Evolutionary conservation across 257 asterid genomes (phyloP).

Genomic region (Solanum paucissectum): DNA sequence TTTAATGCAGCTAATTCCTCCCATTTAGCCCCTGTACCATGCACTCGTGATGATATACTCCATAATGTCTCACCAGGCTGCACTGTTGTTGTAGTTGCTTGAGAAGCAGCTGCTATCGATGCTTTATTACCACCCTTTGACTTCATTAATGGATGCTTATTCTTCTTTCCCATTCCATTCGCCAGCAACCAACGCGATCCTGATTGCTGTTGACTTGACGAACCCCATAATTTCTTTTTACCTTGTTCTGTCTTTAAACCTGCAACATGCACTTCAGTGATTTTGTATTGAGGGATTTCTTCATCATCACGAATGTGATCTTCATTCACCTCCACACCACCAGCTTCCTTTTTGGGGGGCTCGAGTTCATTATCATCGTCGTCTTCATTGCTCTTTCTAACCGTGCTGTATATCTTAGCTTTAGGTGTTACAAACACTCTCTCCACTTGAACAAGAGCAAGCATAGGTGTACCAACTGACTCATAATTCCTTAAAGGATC

Average conservation of each 20-base stretch:
- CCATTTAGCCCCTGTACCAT: conserved; percentile 45
- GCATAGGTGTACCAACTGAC: conserved; percentile 96
- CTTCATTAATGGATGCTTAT: conserved; percentile 67
- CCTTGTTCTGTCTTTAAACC: conserved; percentile 60
- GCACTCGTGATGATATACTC: conserved; percentile 72
- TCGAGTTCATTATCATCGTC: conserved; percentile 17
- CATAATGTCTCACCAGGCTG: conserved; percentile 63
- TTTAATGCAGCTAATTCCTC: conserved; percentile 39
- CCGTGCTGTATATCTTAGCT: conserved; percentile 53
- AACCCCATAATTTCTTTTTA: conserved; percentile 79
- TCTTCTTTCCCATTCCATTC: conserved; percentile 97
- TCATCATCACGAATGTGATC: conserved; percentile 34
- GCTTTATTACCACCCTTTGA: conserved; percentile 33
- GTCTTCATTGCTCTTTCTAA: conserved; percentile 16
- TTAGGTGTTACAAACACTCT: conserved; percentile 81
- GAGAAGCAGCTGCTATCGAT: conserved; percentile 23
- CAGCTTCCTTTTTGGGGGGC: conserved; percentile 4
- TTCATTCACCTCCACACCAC: conserved; percentile 26
- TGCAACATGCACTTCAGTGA: conserved; percentile 72
- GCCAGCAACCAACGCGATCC: conserved; percentile 97
- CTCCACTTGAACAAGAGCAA: conserved; percentile 93
- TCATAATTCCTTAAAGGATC: conserved; percentile 86
- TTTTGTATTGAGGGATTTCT: conserved; percentile 54
- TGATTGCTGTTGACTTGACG: conserved; percentile 60
- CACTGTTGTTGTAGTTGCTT: conserved; percentile 17